Conservation (phyloP, 495 filamentous ascomycete genomes). For the Hyaloscypha finlandica region DNA sequence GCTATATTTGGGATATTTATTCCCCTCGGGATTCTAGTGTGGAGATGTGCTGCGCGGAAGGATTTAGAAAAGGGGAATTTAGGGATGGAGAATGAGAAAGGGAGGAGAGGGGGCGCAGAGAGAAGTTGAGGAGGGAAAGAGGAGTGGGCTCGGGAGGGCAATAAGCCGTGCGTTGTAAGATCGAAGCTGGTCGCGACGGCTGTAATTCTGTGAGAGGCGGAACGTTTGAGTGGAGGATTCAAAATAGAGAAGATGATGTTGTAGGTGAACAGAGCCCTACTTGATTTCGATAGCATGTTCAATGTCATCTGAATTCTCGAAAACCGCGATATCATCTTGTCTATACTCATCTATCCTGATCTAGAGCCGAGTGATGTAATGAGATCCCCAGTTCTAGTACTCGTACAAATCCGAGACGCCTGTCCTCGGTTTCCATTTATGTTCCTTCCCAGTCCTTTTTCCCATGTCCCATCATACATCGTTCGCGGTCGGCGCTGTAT, state of each 20-base stretch:
- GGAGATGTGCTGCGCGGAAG: background rate
- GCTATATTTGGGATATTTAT: background rate
- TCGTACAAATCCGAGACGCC: background rate
- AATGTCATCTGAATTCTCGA: background rate
- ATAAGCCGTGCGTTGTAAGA: no score
- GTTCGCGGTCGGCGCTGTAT: no score
- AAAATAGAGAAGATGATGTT: no score
- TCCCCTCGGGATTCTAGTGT: background rate
- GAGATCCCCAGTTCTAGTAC: background rate
- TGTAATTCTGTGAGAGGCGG: no score
- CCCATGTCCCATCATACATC: no score
- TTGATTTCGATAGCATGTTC: no score
- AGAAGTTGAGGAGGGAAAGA: no score
- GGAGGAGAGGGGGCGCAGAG: background rate
- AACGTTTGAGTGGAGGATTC: no score
- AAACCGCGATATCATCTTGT: no score
- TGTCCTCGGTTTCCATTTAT: background rate
- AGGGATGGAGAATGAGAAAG: background rate
- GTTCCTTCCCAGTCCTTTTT: background rate
- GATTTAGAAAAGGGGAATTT: background rate
- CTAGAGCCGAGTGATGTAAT: background rate
- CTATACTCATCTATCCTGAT: background rate
- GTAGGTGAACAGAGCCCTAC: no score
- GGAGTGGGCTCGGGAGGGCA: no score
- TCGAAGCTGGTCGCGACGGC: no score